Percentiles rank a stretch among this genome's conserved stretches.
Conservation (phyloP, 2,329 filamentous ascomycete species). For the Cladophialophora exuberans region DNA sequence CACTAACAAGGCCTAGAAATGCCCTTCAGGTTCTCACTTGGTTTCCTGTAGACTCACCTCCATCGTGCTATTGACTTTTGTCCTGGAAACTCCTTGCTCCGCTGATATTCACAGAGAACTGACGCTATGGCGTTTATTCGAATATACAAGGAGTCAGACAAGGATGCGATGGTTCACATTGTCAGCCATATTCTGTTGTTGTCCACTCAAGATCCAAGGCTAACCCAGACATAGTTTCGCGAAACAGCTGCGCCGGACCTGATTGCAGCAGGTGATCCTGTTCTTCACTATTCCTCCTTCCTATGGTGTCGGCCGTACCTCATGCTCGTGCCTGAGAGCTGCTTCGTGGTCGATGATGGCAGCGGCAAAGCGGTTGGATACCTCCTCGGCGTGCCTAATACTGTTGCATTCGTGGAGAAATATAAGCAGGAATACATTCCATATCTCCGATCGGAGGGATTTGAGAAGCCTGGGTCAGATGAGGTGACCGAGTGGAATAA, state of each 20-base stretch:
- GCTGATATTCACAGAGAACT: not conserved
- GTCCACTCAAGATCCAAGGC: not conserved
- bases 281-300: constrained; percentile 26
- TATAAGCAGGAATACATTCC: constrained; percentile 22
- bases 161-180: constrained; percentile 29
- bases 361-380: constrained; percentile 30
- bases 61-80: too few relatives aligned
- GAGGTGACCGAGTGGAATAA: constrained; percentile 18
- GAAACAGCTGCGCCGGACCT: constrained; percentile 30
- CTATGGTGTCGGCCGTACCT: constrained; percentile 32
- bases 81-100: too few relatives aligned
- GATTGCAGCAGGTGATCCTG: constrained; percentile 17
- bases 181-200: constrained; percentile 11
- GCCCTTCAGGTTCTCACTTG: too few relatives aligned
- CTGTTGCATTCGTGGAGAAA: constrained; percentile 23
- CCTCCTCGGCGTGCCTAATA: constrained; percentile 26
- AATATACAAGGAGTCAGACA: constrained; percentile 23
- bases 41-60: too few relatives aligned
- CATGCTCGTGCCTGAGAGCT: constrained; percentile 21
- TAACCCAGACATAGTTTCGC: constrained; percentile 22
- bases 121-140: constrained; percentile 28
- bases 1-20: too few relatives aligned
- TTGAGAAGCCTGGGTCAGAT: constrained; percentile 20
- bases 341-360: constrained; percentile 32
- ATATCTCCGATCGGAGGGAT: constrained; percentile 17